These are phyloP conservation scores for Strobilomyces confusus DNA, from an alignment of 768 basidiomycete species.

Conservation along the genomic window DNA sequence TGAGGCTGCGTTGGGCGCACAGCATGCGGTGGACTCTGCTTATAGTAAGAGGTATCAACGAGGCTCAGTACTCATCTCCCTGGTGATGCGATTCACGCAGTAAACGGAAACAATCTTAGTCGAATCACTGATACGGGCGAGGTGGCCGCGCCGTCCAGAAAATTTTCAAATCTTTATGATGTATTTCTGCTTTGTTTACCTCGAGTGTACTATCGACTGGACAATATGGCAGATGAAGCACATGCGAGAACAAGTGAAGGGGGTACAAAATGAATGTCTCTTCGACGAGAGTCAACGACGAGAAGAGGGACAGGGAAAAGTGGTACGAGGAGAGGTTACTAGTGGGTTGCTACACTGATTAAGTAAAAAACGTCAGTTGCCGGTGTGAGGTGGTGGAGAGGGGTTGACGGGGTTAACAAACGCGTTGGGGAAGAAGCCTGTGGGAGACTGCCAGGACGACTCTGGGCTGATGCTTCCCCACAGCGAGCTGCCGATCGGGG, in stretches of 20 bases:
- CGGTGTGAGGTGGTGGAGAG: conserved; percentile 43
- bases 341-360: conserved; percentile 23
- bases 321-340: conserved; percentile 5
- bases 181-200: conserved; percentile 33
- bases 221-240: conserved; percentile 29
- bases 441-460: conserved; percentile 49
- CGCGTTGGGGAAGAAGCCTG: conserved; percentile 43
- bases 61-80: too few species aligned
- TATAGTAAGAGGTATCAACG: too few species aligned
- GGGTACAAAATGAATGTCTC: conserved; percentile 14
- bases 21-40: too few species aligned
- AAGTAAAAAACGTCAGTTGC: conserved; percentile 26
- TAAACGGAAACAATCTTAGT: not conserved
- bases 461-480: conserved; percentile 41
- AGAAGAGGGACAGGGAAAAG: not conserved
- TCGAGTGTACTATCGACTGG: conserved; percentile 15
- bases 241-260: not conserved
- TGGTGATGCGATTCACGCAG: too few species aligned
- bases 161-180: conserved; percentile 36
- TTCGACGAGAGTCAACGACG: not conserved
- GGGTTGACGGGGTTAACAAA: conserved; percentile 47
- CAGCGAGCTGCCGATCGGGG: conserved; percentile 32
- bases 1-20: not conserved
- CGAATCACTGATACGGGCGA: too few species aligned
- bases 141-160: not conserved